These are phyloP conservation scores for Rosa multiflora DNA, from an alignment of 306 rosid species.

Conservation along the genomic window DNA sequence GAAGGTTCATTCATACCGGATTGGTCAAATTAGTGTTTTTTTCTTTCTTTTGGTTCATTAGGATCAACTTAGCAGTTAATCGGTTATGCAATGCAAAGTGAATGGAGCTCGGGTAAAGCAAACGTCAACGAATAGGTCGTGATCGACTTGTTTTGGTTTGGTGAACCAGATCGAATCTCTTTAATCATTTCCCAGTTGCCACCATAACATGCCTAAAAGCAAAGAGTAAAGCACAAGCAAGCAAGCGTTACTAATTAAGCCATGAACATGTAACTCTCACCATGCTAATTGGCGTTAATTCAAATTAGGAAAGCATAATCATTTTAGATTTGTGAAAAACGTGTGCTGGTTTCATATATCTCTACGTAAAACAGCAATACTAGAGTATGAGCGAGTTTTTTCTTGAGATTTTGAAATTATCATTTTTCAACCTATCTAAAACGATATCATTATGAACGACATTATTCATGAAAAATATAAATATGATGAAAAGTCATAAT, in stretches of 20 bases:
- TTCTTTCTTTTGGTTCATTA: background rate
- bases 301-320: background rate
- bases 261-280: background rate
- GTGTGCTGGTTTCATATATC: background rate
- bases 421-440: background rate
- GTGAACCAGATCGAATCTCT: constrained; percentile 1
- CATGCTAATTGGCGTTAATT: background rate
- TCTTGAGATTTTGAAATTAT: no score
- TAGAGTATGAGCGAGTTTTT: no score
- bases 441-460: no score
- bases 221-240: background rate
- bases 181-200: constrained; percentile 6
- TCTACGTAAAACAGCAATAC: no score
- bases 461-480: no score
- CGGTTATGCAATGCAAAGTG: background rate
- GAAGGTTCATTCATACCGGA: background rate
- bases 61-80: background rate
- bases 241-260: background rate
- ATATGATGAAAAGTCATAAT: no score
- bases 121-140: background rate
- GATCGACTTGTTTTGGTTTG: constrained; percentile 2
- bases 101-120: background rate
- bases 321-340: background rate
- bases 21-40: background rate
- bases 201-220: background rate